Conservation (phyloP, 345 rosid genomes). For the Raphanus raphanistrum region DNA sequence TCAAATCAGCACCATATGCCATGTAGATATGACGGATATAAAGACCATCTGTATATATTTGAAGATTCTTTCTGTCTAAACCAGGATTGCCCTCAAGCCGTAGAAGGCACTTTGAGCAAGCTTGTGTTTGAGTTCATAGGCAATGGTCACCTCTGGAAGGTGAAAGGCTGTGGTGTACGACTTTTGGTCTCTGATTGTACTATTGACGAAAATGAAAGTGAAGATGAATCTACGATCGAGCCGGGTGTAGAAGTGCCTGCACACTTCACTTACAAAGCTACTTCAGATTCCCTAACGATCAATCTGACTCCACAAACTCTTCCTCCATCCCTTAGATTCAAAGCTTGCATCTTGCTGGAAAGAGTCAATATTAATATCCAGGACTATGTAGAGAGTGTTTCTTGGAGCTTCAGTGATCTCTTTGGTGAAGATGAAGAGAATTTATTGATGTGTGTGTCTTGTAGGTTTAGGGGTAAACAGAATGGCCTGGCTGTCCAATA, state of each 20-base stretch:
- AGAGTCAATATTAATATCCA: background rate
- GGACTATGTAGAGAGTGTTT: background rate
- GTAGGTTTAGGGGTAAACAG: background rate
- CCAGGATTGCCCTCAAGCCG: background rate
- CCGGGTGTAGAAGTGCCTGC: background rate
- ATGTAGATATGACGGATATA: background rate
- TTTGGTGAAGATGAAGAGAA: too few species aligned
- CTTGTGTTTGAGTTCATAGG: background rate
- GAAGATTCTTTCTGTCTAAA: background rate
- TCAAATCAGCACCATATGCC: background rate
- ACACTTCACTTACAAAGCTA: background rate
- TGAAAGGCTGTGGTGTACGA: background rate
- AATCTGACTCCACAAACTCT: background rate
- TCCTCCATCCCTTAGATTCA: background rate
- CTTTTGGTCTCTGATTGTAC: background rate
- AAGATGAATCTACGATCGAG: background rate
- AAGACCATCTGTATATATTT: background rate
- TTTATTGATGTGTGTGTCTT: background rate
- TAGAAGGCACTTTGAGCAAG: background rate
- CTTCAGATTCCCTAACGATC: background rate
- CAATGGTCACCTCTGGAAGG: background rate
- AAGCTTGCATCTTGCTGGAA: conserved; percentile 16
- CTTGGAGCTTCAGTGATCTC: background rate
- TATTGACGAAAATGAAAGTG: background rate
- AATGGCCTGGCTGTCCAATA: background rate